phyloP scores from a whole-genome alignment of 2,329 filamentous ascomycete genomes.

The Pseudocercospora cruenta region DNA sequence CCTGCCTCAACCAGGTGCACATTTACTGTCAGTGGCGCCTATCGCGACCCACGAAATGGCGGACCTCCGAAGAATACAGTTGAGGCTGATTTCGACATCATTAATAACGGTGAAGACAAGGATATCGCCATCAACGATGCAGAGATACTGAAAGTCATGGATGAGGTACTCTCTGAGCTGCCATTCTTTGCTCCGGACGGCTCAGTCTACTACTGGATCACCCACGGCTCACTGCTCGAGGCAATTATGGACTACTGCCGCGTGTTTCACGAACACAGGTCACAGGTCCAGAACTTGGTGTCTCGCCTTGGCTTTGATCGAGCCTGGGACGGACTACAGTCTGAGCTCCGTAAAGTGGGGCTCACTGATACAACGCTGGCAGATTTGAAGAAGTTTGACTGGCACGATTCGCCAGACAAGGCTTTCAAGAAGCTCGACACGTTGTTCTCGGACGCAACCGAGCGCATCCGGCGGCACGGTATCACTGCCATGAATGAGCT shows the following conservation, averaged over 20 bases:
- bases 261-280: conserved; percentile 69
- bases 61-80: conserved; percentile 81
- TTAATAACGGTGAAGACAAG: conserved; percentile 73
- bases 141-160: conserved; percentile 89
- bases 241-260: conserved; percentile 89
- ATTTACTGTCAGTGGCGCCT: conserved; percentile 86
- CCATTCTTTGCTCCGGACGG: conserved; percentile 50
- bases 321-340: conserved; percentile 78
- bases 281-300: conserved; percentile 77
- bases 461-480: conserved; percentile 23
- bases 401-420: conserved; percentile 75
- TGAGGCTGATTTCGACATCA: conserved; percentile 94
- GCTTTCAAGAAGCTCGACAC: conserved; percentile 66
- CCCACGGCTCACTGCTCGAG: conserved; percentile 83
- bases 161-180: conserved; percentile 83
- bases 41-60: conserved; percentile 75
- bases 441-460: conserved; percentile 57
- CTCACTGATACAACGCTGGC: conserved; percentile 88
- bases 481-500: conserved; percentile 65
- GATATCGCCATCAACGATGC: conserved; percentile 90
- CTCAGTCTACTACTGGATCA: conserved; percentile 83
- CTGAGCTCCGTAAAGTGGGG: conserved; percentile 79
- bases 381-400: conserved; percentile 88
- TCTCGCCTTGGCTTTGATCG: conserved; percentile 82
- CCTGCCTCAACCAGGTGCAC: conserved; percentile 70